Base-by-base conservation (phyloP, 768 basidiomycete genomes). In the Vararia minispora region DNA sequence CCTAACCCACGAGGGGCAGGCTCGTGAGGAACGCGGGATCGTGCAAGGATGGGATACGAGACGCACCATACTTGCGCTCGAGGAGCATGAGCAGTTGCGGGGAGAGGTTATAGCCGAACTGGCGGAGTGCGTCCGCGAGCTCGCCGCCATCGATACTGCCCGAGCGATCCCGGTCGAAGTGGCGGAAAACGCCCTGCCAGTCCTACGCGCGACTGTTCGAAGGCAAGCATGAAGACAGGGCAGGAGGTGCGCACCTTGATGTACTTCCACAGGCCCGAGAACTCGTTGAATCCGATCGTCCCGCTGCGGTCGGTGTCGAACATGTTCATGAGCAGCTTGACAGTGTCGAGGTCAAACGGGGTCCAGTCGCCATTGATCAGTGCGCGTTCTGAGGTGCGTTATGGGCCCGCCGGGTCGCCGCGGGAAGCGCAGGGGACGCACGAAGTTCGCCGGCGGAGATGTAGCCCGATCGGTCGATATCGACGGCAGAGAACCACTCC, bases 151-250 rank as follows among this genome's bases (percentile, higher is more conserved):
- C 84, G 58, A 91, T 89, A 23, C 74, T 69, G 18, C 86, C 88
- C 10, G 82, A 85, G 35, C 69, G 72, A 54, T 90, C 88, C n/a
- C 74, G 65, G 59, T 90, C 87, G 48, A 88, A 88, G 58, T 83
- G 80, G 31, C 65, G 69, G 66, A 87, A 89, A 40, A 85, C 76
- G 41, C 75, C 74, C 61, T 87, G 83, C 86, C 85, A 88, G 56
- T 88, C 83, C 71, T 76, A 34, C 4, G 5, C 14, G 26, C 12
- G 26, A 14, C 42, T n/a, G 3, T 6, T 37, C 20, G 23, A 12
- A 12, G 20, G 21, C 29, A 23, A 20, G 6, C 11, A 6, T 20
- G 13, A n/a, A n/a, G 31, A 25, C 24, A 21, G 32, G 20, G 22
- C 18, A 7, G n/a, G 13, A 21, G 29, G 6, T 18, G 30, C 52